Conservation (phyloP, 208 protist genomes). For the Trypanosomatidae sp. region DNA sequence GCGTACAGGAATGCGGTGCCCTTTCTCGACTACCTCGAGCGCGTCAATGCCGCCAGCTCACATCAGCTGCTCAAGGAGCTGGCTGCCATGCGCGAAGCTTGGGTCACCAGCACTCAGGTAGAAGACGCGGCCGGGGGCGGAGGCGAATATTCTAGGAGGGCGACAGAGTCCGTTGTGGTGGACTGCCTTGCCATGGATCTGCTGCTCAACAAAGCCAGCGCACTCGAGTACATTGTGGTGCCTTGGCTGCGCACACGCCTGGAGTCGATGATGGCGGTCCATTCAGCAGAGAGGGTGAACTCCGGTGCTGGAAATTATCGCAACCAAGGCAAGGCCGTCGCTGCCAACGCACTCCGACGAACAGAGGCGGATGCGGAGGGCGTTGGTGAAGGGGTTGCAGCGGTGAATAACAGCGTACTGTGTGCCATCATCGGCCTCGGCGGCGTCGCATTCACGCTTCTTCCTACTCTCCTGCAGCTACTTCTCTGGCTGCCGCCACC, state of each 20-base stretch:
- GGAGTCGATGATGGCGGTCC: constrained; percentile 10
- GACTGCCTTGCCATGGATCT: constrained; percentile 55
- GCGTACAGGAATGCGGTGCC: constrained; percentile 17
- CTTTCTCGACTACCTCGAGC: constrained; percentile 21
- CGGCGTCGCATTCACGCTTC: constrained; percentile 23
- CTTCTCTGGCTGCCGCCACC: constrained; percentile 37
- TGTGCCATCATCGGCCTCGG: constrained; percentile 67
- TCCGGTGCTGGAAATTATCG: neutral
- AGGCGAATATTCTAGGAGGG: neutral
- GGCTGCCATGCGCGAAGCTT: constrained; percentile 33
- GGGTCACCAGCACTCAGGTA: neutral
- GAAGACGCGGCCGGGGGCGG: neutral
- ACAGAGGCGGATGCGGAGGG: neutral
- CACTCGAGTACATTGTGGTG: constrained; percentile 43
- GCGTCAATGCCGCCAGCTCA: constrained; percentile 21
- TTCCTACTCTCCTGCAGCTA: constrained; percentile 42
- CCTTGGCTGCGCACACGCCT: constrained; percentile 38
- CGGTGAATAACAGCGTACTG: constrained; percentile 29
- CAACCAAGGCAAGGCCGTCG: neutral
- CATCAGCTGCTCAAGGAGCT: constrained; percentile 28
- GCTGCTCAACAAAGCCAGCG: constrained; percentile 44
- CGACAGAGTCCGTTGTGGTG: constrained; percentile 19
- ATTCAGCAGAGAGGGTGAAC: neutral
- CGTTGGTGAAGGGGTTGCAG: neutral
- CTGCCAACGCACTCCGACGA: neutral